These are phyloP conservation scores for Aspergillus affinis DNA, from an alignment of 495 filamentous ascomycete genomes.

Conservation along the genomic window DNA sequence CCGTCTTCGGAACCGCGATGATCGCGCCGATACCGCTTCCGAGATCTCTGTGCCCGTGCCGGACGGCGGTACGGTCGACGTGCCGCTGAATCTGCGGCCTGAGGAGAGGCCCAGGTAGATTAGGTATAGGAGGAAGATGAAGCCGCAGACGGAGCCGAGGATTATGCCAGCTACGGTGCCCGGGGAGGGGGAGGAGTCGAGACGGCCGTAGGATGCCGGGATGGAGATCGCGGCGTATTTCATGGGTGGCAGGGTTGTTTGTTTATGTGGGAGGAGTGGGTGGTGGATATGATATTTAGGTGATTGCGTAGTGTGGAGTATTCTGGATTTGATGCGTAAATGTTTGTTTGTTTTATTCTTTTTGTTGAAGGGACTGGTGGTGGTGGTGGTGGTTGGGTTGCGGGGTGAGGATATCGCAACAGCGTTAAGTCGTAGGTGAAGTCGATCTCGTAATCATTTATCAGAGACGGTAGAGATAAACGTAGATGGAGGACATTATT, in stretches of 20 bases:
- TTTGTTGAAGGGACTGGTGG: background rate
- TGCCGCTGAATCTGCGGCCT: slow-evolving; percentile 28
- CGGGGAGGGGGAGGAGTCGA: slow-evolving; percentile 57
- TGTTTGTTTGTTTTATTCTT: too few relatives aligned
- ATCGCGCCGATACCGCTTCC: background rate
- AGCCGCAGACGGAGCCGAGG: slow-evolving; percentile 78
- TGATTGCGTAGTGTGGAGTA: too few relatives aligned
- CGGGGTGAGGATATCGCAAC: background rate
- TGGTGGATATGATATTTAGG: too few relatives aligned
- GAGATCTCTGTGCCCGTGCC: slow-evolving; percentile 13
- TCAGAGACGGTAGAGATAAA: background rate
- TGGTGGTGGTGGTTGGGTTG: background rate
- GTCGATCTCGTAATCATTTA: background rate
- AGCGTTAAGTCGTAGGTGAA: background rate
- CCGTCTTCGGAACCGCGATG: background rate
- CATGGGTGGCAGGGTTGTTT: too few relatives aligned
- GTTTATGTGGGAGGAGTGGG: too few relatives aligned
- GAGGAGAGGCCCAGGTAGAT: slow-evolving; percentile 67
- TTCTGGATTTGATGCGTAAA: too few relatives aligned
- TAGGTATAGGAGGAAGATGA: slow-evolving; percentile 73
- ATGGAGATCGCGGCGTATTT: slow-evolving; percentile 48
- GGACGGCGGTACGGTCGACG: slow-evolving; percentile 13
- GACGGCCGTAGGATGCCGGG: slow-evolving; percentile 66
- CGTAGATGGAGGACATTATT: background rate
- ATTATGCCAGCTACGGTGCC: slow-evolving; percentile 83